These are phyloP conservation scores for Lavandula angustifolia DNA, from an alignment of 257 asterid species.

Conservation along the genomic window DNA sequence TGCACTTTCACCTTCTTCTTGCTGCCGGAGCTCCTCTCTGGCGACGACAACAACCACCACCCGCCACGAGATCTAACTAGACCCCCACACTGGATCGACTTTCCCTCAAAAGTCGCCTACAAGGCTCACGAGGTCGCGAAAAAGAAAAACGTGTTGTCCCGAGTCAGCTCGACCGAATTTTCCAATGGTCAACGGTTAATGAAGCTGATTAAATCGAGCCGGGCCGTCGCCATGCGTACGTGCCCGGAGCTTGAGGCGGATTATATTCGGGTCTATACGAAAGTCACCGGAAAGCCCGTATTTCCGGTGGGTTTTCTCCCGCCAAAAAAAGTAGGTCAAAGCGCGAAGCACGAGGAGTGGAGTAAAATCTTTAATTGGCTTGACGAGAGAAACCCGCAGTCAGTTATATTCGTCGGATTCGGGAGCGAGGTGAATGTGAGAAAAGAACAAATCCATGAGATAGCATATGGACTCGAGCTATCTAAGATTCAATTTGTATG, in stretches of 20 bases:
- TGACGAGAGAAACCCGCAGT: constrained; percentile 14
- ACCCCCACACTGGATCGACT: constrained; percentile 19
- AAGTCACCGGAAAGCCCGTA: constrained; percentile 25
- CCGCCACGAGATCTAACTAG: neutral
- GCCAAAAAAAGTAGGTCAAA: neutral
- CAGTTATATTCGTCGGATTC: constrained; percentile 37
- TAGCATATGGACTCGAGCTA: constrained; percentile 36
- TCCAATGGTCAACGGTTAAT: constrained; percentile 15
- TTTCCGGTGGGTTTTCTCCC: constrained; percentile 36
- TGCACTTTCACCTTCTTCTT: neutral
- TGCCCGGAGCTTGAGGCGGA: constrained; percentile 29
- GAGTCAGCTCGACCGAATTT: constrained; percentile 14
- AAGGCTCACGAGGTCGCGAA: neutral
- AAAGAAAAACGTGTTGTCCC: neutral
- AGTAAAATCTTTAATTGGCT: constrained; percentile 31
- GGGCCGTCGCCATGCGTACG: constrained; percentile 23
- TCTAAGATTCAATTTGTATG: constrained; percentile 34
- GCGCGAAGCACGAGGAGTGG: neutral
- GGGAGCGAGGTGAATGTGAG: constrained; percentile 33
- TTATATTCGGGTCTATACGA: constrained; percentile 4
- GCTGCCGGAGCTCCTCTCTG: neutral
- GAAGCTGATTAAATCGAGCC: neutral
- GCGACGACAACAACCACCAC: neutral
- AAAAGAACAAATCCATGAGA: constrained; percentile 31
- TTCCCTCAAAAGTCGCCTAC: neutral